phyloP scores from a whole-genome alignment of 441 rosid species.

The Populus hybrid region DNA sequence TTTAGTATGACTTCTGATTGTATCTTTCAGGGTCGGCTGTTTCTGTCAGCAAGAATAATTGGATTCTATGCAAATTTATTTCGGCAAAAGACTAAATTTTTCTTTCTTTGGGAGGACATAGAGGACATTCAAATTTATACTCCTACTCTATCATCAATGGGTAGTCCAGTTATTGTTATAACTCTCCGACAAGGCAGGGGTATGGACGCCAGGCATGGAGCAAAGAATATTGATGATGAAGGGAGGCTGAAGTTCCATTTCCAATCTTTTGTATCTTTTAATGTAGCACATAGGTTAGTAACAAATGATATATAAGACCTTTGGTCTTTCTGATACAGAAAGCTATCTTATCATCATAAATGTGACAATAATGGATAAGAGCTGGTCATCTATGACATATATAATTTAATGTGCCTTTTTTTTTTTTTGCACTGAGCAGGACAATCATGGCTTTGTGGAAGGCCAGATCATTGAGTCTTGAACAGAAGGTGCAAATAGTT shows the following conservation, averaged over 20 bases:
- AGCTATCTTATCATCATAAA: not conserved
- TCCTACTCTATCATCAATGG: conserved; percentile 90
- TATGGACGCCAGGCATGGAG: conserved; percentile 87
- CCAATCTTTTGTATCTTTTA: conserved; percentile 92
- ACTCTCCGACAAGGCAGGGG: conserved; percentile 82
- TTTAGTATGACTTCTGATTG: conserved; percentile 14
- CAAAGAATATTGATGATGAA: conserved; percentile 77
- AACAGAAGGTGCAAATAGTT: conserved; percentile 83
- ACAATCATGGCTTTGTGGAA: conserved; percentile 97
- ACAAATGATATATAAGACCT: not conserved
- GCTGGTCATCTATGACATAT: conserved; percentile 5
- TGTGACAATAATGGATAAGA: not conserved
- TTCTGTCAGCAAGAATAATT: conserved; percentile 87
- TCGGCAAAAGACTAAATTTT: conserved; percentile 88
- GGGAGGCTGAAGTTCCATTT: conserved; percentile 92
- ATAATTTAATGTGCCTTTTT: conserved; percentile 7
- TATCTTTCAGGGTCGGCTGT: conserved; percentile 76
- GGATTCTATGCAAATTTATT: conserved; percentile 92
- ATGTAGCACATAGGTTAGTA: conserved; percentile 75
- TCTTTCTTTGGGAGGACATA: conserved; percentile 96
- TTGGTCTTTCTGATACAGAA: not conserved
- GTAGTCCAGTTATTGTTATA: conserved; percentile 78
- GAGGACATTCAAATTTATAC: conserved; percentile 79
- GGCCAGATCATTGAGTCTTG: conserved; percentile 86
- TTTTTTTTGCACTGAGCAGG: conserved; percentile 33